These are phyloP conservation scores for Benincasa hispida DNA, from an alignment of 306 rosid genomes.

Conservation along the genomic window DNA sequence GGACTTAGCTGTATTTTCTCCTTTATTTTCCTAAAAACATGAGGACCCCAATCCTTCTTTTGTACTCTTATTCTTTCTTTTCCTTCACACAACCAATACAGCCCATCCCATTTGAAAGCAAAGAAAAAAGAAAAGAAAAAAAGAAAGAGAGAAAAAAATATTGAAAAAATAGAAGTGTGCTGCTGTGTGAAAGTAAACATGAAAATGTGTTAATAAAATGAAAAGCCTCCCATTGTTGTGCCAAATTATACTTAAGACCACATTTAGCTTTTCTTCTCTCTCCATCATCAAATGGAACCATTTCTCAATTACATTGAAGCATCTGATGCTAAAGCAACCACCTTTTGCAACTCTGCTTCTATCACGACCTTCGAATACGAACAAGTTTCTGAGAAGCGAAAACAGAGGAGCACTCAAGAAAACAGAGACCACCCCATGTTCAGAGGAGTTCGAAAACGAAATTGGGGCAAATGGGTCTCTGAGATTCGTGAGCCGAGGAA, in stretches of 20 bases:
- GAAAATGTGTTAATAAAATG: background rate
- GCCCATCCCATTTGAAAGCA: background rate
- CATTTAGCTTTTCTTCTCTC: background rate
- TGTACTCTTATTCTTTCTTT: slow-evolving; percentile 6
- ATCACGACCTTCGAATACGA: background rate
- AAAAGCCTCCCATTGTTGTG: background rate
- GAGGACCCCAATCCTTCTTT: background rate
- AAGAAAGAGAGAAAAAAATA: background rate
- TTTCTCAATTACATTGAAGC: background rate
- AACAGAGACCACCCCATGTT: slow-evolving; percentile 34
- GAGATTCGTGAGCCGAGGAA: slow-evolving; percentile 87
- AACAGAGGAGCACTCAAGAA: background rate
- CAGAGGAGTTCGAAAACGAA: slow-evolving; percentile 74
- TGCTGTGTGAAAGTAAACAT: background rate
- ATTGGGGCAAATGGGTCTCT: slow-evolving; percentile 88
- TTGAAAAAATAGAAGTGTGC: background rate
- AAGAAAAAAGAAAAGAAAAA: background rate
- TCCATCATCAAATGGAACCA: background rate
- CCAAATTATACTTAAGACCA: background rate
- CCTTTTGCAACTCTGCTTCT: background rate
- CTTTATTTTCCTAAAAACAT: background rate
- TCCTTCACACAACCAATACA: background rate
- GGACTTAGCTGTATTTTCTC: background rate
- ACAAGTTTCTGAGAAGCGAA: slow-evolving; percentile 14
- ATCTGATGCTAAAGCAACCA: background rate